These are phyloP conservation scores for Aspergillus avenaceus DNA, from an alignment of 495 filamentous ascomycete genomes.

Conservation along the genomic window DNA sequence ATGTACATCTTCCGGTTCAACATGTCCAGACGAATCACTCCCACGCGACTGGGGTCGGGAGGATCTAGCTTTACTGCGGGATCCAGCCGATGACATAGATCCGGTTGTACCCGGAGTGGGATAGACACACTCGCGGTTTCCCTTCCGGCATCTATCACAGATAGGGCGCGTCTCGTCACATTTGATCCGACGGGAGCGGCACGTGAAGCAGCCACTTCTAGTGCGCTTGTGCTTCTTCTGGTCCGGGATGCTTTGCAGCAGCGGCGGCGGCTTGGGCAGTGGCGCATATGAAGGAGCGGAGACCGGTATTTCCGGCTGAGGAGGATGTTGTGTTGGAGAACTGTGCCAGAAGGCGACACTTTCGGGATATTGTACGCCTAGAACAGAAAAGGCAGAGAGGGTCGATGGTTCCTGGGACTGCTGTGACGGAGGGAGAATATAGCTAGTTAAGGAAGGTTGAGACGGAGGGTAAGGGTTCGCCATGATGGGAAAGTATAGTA, in stretches of 20 bases:
- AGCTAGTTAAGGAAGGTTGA: conserved; percentile 31
- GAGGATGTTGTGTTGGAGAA: conserved; percentile 20
- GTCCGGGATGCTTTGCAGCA: conserved; percentile 45
- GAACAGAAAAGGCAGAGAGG: conserved; percentile 33
- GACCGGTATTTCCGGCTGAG: conserved; percentile 1
- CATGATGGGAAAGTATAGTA: conserved; percentile 22
- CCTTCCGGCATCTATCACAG: conserved; percentile 87
- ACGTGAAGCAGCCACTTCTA: conserved; percentile 92
- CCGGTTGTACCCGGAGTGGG: conserved; percentile 57
- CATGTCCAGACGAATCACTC: conserved; percentile 47
- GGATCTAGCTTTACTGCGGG: conserved; percentile 41
- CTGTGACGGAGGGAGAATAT: conserved; percentile 8
- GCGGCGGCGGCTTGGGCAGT: conserved; percentile 23
- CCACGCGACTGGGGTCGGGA: conserved; percentile 41
- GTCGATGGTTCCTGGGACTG: conserved; percentile 14
- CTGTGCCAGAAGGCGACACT: conserved; percentile 43
- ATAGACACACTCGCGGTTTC: conserved; percentile 78
- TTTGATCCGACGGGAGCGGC: conserved; percentile 85
- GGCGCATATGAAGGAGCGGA: conserved; percentile 22
- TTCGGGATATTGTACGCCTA: conserved; percentile 38
- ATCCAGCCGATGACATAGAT: conserved; percentile 29
- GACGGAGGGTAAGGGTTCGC: conserved; percentile 30
- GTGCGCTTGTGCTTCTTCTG: conserved; percentile 92
- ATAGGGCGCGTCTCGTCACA: conserved; percentile 83
- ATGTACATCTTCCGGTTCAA: conserved; percentile 39